Base-by-base conservation (phyloP, 2,329 filamentous ascomycete species). In the Trichothecium sympodiale region DNA sequence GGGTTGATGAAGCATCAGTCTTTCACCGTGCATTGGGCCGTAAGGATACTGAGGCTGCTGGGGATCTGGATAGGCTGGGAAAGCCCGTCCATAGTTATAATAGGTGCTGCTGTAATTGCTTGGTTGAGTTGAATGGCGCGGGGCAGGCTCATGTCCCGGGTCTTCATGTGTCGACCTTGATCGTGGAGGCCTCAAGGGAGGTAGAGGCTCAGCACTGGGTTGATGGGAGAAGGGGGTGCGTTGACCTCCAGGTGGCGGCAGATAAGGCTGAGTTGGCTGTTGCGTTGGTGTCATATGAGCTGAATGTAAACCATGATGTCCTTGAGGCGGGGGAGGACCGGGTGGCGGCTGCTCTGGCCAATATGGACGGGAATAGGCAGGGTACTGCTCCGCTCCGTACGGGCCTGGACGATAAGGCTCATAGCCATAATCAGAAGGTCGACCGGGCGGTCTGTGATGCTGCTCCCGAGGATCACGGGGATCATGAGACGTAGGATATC, bases 101-200 rank as follows among this genome's bases (percentile, higher is more conserved):
- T 60, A 61, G 35, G 56, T 61, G n/a, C 46, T 39, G 38, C 39
- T 40, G 26, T 49, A 43, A 38, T 38, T 40, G 31, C 40, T 40
- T 31, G 17, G 18, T 18, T 51, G 51, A 34, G 48, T 41, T 23
- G 46, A 41, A 9, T 50, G 43, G n/a, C 55, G 49, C 43, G 55
- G 47, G 38, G 39, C 48, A n/a, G 50, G 36, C 14, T 61, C 57
- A 31, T 55, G 43, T 33, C 54, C 41, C 8, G 43, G 38, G 16
- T 58, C 56, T 12, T 60, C 57, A 8, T 51, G 51, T 5, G 53
- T 20, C 54, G 55, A 29, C 49, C 52, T 15, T 56, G 56, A 23
- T 28, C 59, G 50, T 12, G 59, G 50, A n/a, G 59, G 59, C 28
- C 59, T 50, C 27, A 62, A 46, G 6, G 59, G 58, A 4, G 59